Conservation (phyloP, 2,329 filamentous ascomycete species). For the Lomentospora prolificans region DNA sequence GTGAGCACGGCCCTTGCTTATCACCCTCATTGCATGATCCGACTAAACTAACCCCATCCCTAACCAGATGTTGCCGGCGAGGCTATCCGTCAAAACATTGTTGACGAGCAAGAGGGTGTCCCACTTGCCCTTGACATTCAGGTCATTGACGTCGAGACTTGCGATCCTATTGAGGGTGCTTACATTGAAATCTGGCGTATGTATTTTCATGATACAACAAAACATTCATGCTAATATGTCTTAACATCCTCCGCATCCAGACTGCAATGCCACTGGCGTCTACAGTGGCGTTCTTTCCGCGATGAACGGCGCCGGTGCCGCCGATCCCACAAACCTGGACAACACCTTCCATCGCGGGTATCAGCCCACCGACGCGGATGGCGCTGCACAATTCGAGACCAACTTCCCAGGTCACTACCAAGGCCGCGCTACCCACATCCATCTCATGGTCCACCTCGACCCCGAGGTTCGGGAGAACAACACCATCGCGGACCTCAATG, state of each 20-base stretch:
- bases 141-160: conserved; percentile 31
- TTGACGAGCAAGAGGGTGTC: conserved; percentile 30
- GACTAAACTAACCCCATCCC: neutral
- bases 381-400: conserved; percentile 30
- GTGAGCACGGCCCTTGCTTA: conserved; percentile 15
- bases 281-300: conserved; percentile 29
- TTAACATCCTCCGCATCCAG: neutral
- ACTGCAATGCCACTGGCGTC: conserved; percentile 34
- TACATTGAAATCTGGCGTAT: conserved; percentile 31
- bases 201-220: neutral
- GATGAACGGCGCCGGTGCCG: conserved; percentile 23
- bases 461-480: conserved; percentile 33
- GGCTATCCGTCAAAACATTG: conserved; percentile 27
- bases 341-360: conserved; percentile 29
- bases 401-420: conserved; percentile 34
- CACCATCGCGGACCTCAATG: conserved; percentile 37
- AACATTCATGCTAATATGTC: neutral
- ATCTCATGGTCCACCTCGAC: conserved; percentile 24
- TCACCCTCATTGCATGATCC: neutral
- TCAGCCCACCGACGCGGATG: conserved; percentile 27
- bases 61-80: conserved; percentile 23
- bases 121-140: conserved; percentile 31
- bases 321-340: conserved; percentile 19
- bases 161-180: conserved; percentile 27
- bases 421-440: conserved; percentile 30